Base-by-base conservation (phyloP, 208 protist species). In the Sergeia podlipaevii region DNA sequence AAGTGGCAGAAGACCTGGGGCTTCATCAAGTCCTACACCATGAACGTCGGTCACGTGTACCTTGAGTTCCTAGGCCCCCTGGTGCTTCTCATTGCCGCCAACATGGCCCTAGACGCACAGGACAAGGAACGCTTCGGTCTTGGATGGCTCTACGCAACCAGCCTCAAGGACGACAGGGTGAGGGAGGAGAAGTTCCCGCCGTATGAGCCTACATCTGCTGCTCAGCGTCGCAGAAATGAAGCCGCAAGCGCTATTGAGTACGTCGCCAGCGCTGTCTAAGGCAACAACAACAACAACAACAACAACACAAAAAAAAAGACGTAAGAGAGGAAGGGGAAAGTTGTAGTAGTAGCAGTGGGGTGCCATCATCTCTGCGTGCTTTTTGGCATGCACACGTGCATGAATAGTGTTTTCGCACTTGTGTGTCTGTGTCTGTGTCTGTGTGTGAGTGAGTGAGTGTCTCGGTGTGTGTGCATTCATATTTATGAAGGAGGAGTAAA, bases 41-140 rank as follows among this genome's bases (percentile, higher is more conserved):
- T 13, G 8, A 46, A 81, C 44, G 77, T 91, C 17, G 63, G 49
- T 6, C 28, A 46, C 23, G 46, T 62, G 24, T 89, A 86, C 50
- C 61, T 91, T 5, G 39, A 53, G 39, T 87, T 93, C 41, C 43
- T 77, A 5, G 66, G 59, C 11, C 80, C 86, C 3, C 39, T 81
- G 8, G 56, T 72, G 18, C 39, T 89, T 15, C 48, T 90, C 29
- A 52, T 85, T 1, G 72, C 68, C 0, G 73, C 77, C 18, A 75
- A 74, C 62, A 70, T 74, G 64, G 74, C 70, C 11, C 41, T 87
- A 17, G 68, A 75, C 34, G 51, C 42, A n/a, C 70, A 78, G 28
- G 86, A 93, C 65, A 74, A 67, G 53, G 86, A 91, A 44, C 70
- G 65, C 23, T 89, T 93, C 51, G 86, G 86, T 3, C 82, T 93